Percentiles rank a stretch among this genome's conserved stretches.
Conservation (phyloP, 148 eudicot genomes). For the Fagopyrum homotropicum region DNA sequence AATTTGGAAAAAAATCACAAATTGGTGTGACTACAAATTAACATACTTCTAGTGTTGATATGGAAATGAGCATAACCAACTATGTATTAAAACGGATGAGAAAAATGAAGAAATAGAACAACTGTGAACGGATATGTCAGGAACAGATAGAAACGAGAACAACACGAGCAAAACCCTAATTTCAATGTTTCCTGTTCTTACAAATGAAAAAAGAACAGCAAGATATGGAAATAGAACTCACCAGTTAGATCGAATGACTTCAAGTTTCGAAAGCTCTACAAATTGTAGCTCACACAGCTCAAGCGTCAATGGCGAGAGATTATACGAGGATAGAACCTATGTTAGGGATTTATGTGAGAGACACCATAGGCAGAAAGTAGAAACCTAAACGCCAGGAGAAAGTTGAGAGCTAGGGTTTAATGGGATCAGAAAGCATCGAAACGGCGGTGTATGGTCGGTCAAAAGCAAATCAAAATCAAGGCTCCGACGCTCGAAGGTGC, state of each 20-base stretch:
- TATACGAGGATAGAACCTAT: background rate
- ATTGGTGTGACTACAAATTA: background rate
- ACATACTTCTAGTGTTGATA: background rate
- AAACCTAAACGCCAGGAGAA: background rate
- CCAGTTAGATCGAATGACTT: background rate
- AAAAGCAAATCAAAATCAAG: background rate
- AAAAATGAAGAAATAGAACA: background rate
- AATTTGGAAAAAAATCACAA: background rate
- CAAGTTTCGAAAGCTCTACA: background rate
- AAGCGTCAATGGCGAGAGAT: background rate
- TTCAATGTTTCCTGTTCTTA: background rate
- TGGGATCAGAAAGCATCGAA: background rate
- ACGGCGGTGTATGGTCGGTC: background rate
- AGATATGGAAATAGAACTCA: background rate
- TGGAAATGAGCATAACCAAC: background rate
- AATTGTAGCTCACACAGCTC: background rate
- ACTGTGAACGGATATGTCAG: background rate
- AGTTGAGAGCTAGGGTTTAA: background rate
- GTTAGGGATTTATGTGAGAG: background rate
- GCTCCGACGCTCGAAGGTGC: background rate
- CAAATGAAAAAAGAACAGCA: background rate
- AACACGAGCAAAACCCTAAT: background rate
- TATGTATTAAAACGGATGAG: background rate
- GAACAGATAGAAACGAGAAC: background rate
- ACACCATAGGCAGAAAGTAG: background rate